Evolutionary conservation across 2,329 filamentous ascomycete species (phyloP).

Genomic region (Aspergillus fumigatiaffinis): DNA sequence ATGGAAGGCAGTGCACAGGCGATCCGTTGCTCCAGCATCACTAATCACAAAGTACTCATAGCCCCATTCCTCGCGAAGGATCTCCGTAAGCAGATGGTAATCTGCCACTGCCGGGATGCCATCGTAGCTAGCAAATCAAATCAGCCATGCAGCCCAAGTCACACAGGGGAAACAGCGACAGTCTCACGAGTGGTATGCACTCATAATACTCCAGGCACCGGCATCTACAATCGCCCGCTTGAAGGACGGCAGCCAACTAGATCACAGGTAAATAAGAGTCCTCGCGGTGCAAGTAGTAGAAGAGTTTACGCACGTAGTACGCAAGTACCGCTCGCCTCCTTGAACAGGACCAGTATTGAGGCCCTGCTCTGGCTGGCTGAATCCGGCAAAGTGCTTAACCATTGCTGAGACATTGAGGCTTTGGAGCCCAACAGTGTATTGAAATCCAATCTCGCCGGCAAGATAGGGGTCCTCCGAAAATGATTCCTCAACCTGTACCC

Average conservation of each 20-base stretch:
- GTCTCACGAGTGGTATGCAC: slow-evolving; percentile 60
- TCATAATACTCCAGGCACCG: slow-evolving; percentile 67
- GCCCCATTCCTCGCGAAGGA: slow-evolving; percentile 68
- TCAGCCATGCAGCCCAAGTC: too few species aligned
- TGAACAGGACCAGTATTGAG: slow-evolving; percentile 63
- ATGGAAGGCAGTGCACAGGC: slow-evolving; percentile 61
- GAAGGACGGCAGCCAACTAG: slow-evolving; percentile 53
- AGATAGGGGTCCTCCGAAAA: slow-evolving; percentile 67
- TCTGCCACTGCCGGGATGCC: slow-evolving; percentile 66
- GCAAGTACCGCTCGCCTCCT: slow-evolving; percentile 52
- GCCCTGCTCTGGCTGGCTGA: slow-evolving; percentile 66
- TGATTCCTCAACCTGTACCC: slow-evolving; percentile 60
- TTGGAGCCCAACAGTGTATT: slow-evolving; percentile 60
- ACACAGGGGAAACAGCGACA: too few species aligned
- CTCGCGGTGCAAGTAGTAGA: not conserved
- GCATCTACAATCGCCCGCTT: slow-evolving; percentile 68
- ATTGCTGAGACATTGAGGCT: slow-evolving; percentile 63
- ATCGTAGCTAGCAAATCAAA: slow-evolving; percentile 51
- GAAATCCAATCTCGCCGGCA: slow-evolving; percentile 64
- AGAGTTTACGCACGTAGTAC: slow-evolving; percentile 50
- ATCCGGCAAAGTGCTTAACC: slow-evolving; percentile 73
- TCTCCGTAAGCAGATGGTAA: slow-evolving; percentile 62
- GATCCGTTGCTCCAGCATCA: slow-evolving; percentile 68
- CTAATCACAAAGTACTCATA: slow-evolving; percentile 64
- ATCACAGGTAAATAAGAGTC: too few species aligned